Evolutionary conservation across 305 asterid species (phyloP).

Genomic region (Fraxinus latifolia): DNA sequence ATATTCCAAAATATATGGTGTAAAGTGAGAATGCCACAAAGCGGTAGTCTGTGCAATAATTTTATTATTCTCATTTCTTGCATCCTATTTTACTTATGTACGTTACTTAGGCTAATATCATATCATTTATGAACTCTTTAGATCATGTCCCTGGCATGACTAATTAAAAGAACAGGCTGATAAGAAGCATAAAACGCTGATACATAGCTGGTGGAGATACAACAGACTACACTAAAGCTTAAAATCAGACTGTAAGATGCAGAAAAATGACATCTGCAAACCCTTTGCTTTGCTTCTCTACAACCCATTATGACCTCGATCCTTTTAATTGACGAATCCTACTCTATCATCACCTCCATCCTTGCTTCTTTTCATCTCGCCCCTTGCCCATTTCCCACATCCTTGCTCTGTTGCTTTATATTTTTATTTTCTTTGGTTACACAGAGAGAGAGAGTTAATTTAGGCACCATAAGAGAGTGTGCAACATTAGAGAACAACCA

Average conservation of each 20-base stretch:
- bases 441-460: not conserved
- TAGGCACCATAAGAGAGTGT: not conserved
- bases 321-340: not conserved
- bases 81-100: not conserved
- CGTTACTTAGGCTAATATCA: not conserved
- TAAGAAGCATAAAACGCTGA: not conserved
- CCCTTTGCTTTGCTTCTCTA: not conserved
- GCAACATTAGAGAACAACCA: not conserved
- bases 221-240: not conserved
- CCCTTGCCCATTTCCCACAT: not conserved
- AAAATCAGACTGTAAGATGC: not conserved
- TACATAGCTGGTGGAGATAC: not conserved
- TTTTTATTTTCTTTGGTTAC: not conserved
- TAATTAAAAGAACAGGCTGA: not conserved
- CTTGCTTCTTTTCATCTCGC: not conserved
- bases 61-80: not conserved
- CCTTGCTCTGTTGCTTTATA: not conserved
- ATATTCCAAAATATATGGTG: not conserved
- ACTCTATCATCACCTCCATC: not conserved
- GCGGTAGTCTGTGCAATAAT: not conserved
- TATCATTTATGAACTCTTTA: not conserved
- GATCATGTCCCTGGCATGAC: not conserved
- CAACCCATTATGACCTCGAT: not conserved
- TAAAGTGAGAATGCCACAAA: not conserved
- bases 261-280: not conserved